Conservation (phyloP, 495 filamentous ascomycete species). For the Lasiosphaeria ovina region DNA sequence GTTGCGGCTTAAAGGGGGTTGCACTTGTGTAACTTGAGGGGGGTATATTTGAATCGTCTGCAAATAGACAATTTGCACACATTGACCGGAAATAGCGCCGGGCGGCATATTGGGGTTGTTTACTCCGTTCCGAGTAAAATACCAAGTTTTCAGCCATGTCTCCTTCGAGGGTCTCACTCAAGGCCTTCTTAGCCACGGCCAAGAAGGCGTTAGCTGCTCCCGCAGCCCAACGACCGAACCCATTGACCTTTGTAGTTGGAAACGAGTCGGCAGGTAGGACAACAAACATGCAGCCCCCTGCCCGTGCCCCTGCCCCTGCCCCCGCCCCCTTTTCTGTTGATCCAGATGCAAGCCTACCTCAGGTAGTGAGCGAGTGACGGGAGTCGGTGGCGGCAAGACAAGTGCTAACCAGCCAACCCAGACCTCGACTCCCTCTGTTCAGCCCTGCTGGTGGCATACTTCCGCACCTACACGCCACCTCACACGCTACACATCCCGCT, state of each 20-base stretch:
- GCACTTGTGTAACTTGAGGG: no score
- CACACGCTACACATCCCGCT: slow-evolving; percentile 73
- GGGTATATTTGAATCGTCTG: no score
- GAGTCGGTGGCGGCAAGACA: not conserved
- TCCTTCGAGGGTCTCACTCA: slow-evolving; percentile 22
- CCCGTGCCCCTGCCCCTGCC: no score
- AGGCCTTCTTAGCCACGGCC: slow-evolving; percentile 41
- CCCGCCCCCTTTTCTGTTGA: no score
- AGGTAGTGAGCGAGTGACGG: no score
- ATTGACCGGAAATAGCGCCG: not conserved
- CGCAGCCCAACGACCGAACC: slow-evolving; percentile 32
- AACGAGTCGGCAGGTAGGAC: slow-evolving; percentile 69
- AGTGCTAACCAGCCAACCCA: slow-evolving; percentile 27
- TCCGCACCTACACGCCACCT: slow-evolving; percentile 54
- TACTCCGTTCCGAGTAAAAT: not conserved
- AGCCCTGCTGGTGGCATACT: slow-evolving; percentile 81
- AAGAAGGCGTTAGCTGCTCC: slow-evolving; percentile 39
- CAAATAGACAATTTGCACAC: no score
- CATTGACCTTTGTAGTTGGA: slow-evolving; percentile 64
- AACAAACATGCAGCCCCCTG: not conserved
- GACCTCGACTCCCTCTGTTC: slow-evolving; percentile 93
- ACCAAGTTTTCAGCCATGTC: slow-evolving; percentile 7
- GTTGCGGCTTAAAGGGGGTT: no score
- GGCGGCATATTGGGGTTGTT: not conserved
- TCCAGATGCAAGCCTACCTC: no score